These are phyloP conservation scores for Penicillium hesseltinei DNA, from an alignment of 2,329 filamentous ascomycete species.

Conservation along the genomic window DNA sequence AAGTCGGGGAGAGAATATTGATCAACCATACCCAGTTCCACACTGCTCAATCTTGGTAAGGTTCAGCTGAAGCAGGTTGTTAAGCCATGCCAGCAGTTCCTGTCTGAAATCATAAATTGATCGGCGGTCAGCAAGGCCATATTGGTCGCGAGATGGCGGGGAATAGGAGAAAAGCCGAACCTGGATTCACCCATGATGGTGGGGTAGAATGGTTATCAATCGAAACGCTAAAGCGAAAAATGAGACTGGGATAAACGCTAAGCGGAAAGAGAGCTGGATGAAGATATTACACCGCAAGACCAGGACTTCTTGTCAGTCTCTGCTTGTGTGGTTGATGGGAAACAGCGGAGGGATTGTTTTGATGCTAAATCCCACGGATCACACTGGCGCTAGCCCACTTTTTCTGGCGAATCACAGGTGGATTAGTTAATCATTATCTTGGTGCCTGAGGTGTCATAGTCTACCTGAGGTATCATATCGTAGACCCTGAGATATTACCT, in stretches of 20 bases:
- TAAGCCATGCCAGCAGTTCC: constrained; percentile 93
- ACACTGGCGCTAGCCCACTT: constrained; percentile 18
- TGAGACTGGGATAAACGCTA: constrained; percentile 6
- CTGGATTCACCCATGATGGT: constrained; percentile 67
- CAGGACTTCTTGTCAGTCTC: constrained; percentile 16
- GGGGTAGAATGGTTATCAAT: constrained; percentile 29
- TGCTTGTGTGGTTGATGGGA: constrained; percentile 23
- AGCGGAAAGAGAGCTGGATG: background rate
- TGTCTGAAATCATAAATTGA: constrained; percentile 60
- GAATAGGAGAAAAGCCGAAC: constrained; percentile 41
- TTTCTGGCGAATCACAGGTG: constrained; percentile 34
- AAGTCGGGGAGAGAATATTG: constrained; percentile 9
- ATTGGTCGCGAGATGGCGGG: constrained; percentile 12
- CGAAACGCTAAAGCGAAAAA: constrained; percentile 5
- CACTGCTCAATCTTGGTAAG: constrained; percentile 99
- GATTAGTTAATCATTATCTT: constrained; percentile 48
- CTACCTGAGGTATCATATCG: background rate
- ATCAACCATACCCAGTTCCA: constrained; percentile 76
- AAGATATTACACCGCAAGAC: constrained; percentile 9
- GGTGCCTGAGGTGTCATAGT: constrained; percentile 15
- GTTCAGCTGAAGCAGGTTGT: constrained; percentile 96
- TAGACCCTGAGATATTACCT: background rate
- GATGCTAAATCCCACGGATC: constrained; percentile 38
- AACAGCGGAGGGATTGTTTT: constrained; percentile 71
- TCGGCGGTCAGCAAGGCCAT: constrained; percentile 11